Percentiles rank a stretch among this genome's conserved stretches.
Evolutionary conservation across 768 basidiomycete genomes (phyloP).

Genomic region (Crassisporium funariophilum): DNA sequence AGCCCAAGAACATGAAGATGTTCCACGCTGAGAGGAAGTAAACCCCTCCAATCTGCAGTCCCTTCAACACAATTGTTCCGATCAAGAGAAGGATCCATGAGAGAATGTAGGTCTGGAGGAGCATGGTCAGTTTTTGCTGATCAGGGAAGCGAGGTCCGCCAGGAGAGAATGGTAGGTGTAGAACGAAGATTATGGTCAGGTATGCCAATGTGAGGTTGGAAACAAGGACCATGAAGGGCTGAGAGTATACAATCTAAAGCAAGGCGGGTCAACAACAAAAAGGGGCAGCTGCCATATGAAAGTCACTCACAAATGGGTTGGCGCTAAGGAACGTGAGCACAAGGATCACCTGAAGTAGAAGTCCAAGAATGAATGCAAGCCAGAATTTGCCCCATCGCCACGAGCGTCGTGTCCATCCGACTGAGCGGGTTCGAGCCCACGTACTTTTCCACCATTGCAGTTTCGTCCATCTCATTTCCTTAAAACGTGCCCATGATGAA

Average conservation of each 20-base stretch:
- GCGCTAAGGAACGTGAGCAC: conserved; percentile 46
- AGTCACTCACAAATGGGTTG: conserved; percentile 35
- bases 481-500: no score
- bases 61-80: conserved; percentile 46
- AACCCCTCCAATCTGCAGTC: conserved; percentile 47
- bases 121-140: conserved; percentile 48
- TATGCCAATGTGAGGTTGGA: conserved; percentile 49
- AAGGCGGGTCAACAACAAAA: not conserved
- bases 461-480: no score
- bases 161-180: conserved; percentile 25
- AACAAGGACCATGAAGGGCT: conserved; percentile 49
- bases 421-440: no score
- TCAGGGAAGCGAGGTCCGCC: conserved; percentile 18
- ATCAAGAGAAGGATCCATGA: conserved; percentile 58
- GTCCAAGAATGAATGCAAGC: conserved; percentile 45
- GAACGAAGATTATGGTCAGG: conserved; percentile 40
- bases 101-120: conserved; percentile 54
- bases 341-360: conserved; percentile 45
- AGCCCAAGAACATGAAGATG: not conserved
- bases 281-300: not conserved
- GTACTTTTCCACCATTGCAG: no score
- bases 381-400: no score
- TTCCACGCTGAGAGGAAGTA: conserved; percentile 59
- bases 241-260: conserved; percentile 36
- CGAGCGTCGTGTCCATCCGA: no score